Conservation (phyloP, 2,329 filamentous ascomycete genomes). For the Fusarium incarnatum region DNA sequence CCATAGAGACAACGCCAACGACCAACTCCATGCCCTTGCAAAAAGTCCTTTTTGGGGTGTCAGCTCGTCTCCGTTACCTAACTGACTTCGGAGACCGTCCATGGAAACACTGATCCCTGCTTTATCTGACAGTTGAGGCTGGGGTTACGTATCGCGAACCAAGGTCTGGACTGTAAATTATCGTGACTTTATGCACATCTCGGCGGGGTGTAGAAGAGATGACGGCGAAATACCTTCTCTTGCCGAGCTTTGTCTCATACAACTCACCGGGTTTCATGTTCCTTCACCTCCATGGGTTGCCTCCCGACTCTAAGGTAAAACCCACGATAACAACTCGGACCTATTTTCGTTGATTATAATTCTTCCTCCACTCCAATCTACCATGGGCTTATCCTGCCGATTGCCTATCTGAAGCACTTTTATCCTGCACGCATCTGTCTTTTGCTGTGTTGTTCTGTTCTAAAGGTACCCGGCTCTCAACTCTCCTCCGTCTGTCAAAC, state of each 20-base stretch:
- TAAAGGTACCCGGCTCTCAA: background rate
- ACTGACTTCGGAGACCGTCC: conserved; percentile 30
- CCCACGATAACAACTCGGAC: conserved; percentile 45
- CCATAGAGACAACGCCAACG: conserved; percentile 2
- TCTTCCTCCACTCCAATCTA: conserved; percentile 1
- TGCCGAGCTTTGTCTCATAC: conserved; percentile 30
- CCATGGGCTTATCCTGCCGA: background rate
- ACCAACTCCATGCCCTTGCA: background rate
- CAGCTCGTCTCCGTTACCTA: conserved; percentile 20
- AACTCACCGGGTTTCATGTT: conserved; percentile 20
- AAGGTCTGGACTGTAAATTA: conserved; percentile 22
- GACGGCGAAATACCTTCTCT: conserved; percentile 25
- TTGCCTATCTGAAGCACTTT: background rate
- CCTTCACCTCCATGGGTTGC: conserved; percentile 28
- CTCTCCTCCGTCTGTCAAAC: background rate
- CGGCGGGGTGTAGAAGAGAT: conserved; percentile 3
- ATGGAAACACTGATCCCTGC: conserved; percentile 19
- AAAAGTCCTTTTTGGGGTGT: background rate
- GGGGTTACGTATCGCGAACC: conserved; percentile 20
- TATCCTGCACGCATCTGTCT: background rate
- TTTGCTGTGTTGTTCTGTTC: background rate
- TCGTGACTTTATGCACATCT: conserved; percentile 26
- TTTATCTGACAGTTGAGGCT: conserved; percentile 24
- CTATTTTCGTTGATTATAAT: conserved; percentile 16
- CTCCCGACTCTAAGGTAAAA: conserved; percentile 27